Conservation (phyloP, 2,329 filamentous ascomycete species). For the Hypoxylon rubiginosum region DNA sequence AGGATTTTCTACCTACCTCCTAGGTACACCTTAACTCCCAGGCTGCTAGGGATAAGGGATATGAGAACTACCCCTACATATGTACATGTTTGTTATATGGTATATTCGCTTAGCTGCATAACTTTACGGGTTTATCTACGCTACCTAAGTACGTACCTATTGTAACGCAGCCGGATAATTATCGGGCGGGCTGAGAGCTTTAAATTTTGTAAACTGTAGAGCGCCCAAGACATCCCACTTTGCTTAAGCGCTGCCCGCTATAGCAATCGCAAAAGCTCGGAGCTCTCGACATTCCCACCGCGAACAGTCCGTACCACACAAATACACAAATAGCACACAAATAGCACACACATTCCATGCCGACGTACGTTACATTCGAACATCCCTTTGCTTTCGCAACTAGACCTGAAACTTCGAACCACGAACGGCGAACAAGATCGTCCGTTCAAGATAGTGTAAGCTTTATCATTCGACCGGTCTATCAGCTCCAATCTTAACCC, state of each 20-base stretch:
- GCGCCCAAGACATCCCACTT: conserved; percentile 35
- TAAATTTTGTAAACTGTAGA: conserved; percentile 24
- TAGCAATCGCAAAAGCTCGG: conserved; percentile 35
- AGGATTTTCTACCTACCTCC: neutral
- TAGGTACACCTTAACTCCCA: no score
- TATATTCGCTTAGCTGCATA: neutral
- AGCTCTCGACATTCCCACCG: conserved; percentile 23
- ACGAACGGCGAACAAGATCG: neutral
- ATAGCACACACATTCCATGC: conserved; percentile 8
- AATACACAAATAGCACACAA: neutral
- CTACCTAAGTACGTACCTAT: neutral
- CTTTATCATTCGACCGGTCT: neutral
- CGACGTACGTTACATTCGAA: neutral
- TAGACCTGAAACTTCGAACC: neutral
- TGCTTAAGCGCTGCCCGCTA: conserved; percentile 11
- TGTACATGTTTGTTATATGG: neutral
- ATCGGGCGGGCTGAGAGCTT: conserved; percentile 30
- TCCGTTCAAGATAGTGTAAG: conserved; percentile 4
- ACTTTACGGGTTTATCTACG: neutral
- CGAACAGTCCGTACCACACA: neutral
- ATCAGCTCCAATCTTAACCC: conserved; percentile 10
- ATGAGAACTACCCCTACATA: neutral
- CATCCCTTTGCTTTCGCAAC: neutral
- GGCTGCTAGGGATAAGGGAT: no score
- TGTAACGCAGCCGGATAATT: conserved; percentile 20